Evolutionary conservation across 495 filamentous ascomycete species (phyloP), one percentile per base, ranked within the genome.

Genomic region (Opeltia flavorubescens): DNA sequence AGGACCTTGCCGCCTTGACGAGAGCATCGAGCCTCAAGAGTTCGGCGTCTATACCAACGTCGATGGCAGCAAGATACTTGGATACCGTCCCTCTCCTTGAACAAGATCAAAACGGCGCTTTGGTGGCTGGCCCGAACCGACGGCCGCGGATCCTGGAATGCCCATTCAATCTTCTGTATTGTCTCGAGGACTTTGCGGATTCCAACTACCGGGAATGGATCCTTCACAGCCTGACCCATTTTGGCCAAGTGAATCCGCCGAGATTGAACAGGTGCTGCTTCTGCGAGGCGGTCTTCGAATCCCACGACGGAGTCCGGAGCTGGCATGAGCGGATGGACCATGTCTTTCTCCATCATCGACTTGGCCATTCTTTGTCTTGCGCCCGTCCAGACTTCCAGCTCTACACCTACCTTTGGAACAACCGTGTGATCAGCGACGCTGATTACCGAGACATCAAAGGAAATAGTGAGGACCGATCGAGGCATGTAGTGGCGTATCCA

Each of bases 321-420:
- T 58, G 55, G 55, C 6, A 4, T 11, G 18, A 53, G 0, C 38
- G 49, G 5, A 55, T 58, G 55, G 8, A 18, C 4, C 55, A 58
- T 34, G 45, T 58, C 13, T 43, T 44, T 31, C 8, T 33, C 11
- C 55, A 58, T 39, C 52, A 58, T 29, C 23, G n/a, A 9, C 11
- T 49, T 4, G 52, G 52, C 2, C 43, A 53, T 27, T 20, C 28
- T 4, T 39, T 55, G 5, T 25, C 54, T 7, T 21, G 40, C 30
- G 54, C 50, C 9, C 52, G 47, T 35, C 43, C 45, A 5, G 55
- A 59, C 29, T 55, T 58, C 30, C 9, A 39, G 21, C 47, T 59
- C 0, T 35, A 44, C 5, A 43, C 27, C 11, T 50, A 57, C 29
- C 44, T 59, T 2, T 59, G 52, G 51, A 44, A 50, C 12, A 36